Evolutionary conservation across 176 grass and related monocot species (phyloP), one percentile per base, ranked within the genome.

Genomic region (Luzula sylvatica): DNA sequence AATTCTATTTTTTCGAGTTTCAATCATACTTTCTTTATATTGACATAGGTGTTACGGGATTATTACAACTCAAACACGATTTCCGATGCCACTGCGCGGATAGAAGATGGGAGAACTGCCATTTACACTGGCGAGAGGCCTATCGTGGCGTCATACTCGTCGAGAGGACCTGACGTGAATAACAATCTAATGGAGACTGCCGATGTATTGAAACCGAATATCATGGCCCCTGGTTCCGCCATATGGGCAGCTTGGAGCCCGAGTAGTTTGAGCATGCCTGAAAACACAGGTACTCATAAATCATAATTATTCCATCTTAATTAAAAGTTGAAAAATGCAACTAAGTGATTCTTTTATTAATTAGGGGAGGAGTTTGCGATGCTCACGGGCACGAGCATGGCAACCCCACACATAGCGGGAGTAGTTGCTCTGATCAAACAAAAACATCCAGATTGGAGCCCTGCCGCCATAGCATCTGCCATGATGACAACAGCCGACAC

Each of bases 181-280:
- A 78, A 86, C 61, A 13, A 23, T 22, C 55, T 50, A 16, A 64
- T 70, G 68, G 20, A 76, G 42, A 42, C 65, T 23, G 84, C 84
- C 11, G 90, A 96, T 27, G 81, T 86, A 11, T 64, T 96, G 50
- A 96, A 96, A 23, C 90, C 90, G 2, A 96, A 86, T 66, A 67
- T 96, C 3, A 79, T 89, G 77, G 90, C 90, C 38, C 90, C 84
- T 2, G 90, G 90, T 5, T 65, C 83, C 23, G 50, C 72, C 14
- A 86, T 95, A 22, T 95, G 90, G 90, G 90, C 76, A 56, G 90
- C 90, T 29, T 95, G 90, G 90, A 95, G 80, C 52, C 73, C 86
- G 18, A 58, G 40, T 39, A 81, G 81, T 72, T 0, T 53, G 54
- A 64, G 53, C 4, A 18, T 74, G 14, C 56, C 61, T 0, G 69